Evolutionary conservation across 2,329 filamentous ascomycete genomes (phyloP).

Genomic region (Fusarium miscanthi): DNA sequence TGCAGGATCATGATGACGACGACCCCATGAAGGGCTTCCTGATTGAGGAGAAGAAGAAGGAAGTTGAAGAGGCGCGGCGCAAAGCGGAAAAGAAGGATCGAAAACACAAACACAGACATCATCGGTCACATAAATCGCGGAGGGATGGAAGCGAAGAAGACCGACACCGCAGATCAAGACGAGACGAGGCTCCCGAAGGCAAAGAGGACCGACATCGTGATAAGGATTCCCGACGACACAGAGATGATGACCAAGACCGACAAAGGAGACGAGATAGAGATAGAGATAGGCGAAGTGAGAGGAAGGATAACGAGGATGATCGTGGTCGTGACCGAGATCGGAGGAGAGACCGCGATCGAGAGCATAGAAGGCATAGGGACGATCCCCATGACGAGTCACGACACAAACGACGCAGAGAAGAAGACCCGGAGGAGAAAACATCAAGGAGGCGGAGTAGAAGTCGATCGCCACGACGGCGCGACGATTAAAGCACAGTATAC

Average conservation of each 20-base stretch:
- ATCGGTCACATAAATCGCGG: slow-evolving; percentile 58
- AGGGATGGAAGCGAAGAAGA: slow-evolving; percentile 49
- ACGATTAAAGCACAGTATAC: slow-evolving; percentile 42
- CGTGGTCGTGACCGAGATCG: slow-evolving; percentile 42
- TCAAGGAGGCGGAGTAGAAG: slow-evolving; percentile 53
- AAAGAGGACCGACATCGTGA: slow-evolving; percentile 45
- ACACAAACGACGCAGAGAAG: slow-evolving; percentile 44
- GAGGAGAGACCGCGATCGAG: slow-evolving; percentile 37
- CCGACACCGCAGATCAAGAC: slow-evolving; percentile 49
- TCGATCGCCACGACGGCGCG: slow-evolving; percentile 54
- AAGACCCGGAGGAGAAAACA: slow-evolving; percentile 41
- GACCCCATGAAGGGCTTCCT: slow-evolving; percentile 97
- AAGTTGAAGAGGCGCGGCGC: slow-evolving; percentile 77
- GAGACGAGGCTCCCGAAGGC: slow-evolving; percentile 51
- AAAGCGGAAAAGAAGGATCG: slow-evolving; percentile 60
- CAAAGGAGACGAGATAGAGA: slow-evolving; percentile 43
- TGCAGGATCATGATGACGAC: slow-evolving; percentile 88
- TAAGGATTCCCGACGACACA: slow-evolving; percentile 46
- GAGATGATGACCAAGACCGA: slow-evolving; percentile 45
- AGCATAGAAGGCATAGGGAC: slow-evolving; percentile 47
- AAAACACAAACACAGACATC: slow-evolving; percentile 60
- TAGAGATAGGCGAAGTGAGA: slow-evolving; percentile 30
- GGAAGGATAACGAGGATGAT: slow-evolving; percentile 41
- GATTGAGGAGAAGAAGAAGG: slow-evolving; percentile 90
- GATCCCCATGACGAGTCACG: slow-evolving; percentile 44